Evolutionary conservation across 805 yeast genomes (phyloP), one percentile per base, ranked within the genome.

Genomic region (Lachancea nothofagi): DNA sequence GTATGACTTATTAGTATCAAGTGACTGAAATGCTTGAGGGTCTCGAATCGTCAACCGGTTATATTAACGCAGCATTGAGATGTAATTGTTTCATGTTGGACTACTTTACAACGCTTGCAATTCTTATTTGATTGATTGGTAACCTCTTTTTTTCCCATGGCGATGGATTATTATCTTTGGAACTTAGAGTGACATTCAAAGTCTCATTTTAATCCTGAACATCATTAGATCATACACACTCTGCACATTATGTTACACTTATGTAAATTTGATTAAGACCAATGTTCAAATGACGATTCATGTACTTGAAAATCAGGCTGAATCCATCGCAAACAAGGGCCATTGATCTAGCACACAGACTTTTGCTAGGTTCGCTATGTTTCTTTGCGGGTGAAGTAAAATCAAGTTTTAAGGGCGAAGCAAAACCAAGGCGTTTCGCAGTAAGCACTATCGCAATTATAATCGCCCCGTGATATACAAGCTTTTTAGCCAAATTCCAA

Each of bases 401-500:
- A 18, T 38, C 41, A 23, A 38, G 8, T 9, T 13, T 14, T 6
- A 38, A 7, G 7, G 40, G 30, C 7, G 41, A 38, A n/a, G 30
- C 6, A 7, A 24, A 22, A 5, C 31, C 32, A 25, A 23, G 20
- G 7, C 20, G 26, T 20, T 31, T 38, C 3, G 36, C 36, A 21
- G 31, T 8, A 8, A 31, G 19, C 4, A 38, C 19, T n/a, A 26
- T 17, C n/a, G 36, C 41, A 14, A 20, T n/a, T 3, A 24, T 18
- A 12, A 38, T 12, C 17, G 18, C 12, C 9, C 34, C 35, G 14
- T 30, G 29, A 18, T 8, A 22, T 10, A 36, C 8, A 29, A 36
- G 18, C 14, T 19, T 28, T 18, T 30, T 36, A 15, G 24, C 17
- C 24, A 36, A 15, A 10, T 5, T 15, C 29, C 30, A 22, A 8